Conservation (phyloP, 768 basidiomycete genomes). For the Auriscalpium vulgare region DNA sequence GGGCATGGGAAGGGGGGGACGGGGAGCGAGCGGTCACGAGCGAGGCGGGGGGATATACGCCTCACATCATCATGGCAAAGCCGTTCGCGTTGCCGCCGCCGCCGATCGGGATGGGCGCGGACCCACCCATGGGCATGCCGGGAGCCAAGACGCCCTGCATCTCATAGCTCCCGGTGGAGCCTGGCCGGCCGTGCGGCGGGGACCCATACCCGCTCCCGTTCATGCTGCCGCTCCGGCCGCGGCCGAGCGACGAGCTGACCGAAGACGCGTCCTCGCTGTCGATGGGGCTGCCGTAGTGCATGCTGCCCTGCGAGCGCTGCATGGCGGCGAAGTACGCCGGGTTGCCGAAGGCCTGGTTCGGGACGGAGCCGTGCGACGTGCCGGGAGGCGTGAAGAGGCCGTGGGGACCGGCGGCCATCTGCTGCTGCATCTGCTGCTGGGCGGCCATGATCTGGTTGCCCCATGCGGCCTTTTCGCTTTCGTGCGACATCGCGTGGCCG, state of each 20-base stretch:
- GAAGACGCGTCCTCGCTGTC: constrained; percentile 34
- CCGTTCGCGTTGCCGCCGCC: constrained; percentile 30
- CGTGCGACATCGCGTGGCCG: constrained; percentile 15
- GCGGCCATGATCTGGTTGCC: constrained; percentile 13
- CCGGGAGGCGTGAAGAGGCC: constrained; percentile 10
- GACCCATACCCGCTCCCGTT: constrained; percentile 27
- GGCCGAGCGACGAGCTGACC: constrained; percentile 28
- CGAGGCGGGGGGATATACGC: background rate
- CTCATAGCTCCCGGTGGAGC: constrained; percentile 27
- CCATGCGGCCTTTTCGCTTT: constrained; percentile 25
- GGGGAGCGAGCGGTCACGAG: constrained; percentile 1
- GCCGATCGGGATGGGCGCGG: constrained; percentile 26
- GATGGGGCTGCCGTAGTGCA: constrained; percentile 22
- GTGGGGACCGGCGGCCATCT: constrained; percentile 8
- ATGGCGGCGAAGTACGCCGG: constrained; percentile 17
- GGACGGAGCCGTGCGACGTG: constrained; percentile 6
- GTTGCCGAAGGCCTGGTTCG: constrained; percentile 16
- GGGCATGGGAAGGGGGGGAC: background rate
- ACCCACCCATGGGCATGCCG: constrained; percentile 18
- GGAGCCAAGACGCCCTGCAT: constrained; percentile 20
- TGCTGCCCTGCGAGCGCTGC: constrained; percentile 23
- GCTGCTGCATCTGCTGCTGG: constrained; percentile 11
- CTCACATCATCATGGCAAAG: constrained; percentile 32
- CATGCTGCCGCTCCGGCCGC: constrained; percentile 29
- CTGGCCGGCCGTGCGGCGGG: constrained; percentile 18